Evolutionary conservation across 164 flowering plant genomes (phyloP), one percentile per base, ranked within the genome.

Genomic region (Stephania japonica): DNA sequence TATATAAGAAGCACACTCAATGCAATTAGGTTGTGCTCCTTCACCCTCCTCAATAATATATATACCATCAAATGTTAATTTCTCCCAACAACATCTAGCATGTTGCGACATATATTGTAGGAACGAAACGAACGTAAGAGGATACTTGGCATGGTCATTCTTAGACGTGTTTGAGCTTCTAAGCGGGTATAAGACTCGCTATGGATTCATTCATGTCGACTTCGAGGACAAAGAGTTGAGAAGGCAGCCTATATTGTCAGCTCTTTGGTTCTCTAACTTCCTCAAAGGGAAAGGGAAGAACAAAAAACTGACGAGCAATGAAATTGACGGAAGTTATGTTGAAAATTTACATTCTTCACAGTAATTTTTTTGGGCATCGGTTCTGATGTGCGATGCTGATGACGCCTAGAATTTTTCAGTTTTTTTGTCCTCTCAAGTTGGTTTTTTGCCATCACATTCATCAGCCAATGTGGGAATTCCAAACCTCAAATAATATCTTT

Each of bases 141-240:
- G 87, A 21, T 87, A 84, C 72, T 79, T 87, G 43, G 23, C 67
- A 16, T 87, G 88, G 90, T 84, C 90, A 7, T 81, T 87, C 78
- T 38, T 88, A 26, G 90, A 86, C 69, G 65, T 80, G 13, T 81
- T 82, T 26, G 91, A 88, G 79, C 13, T 85, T 6, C 23, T 84
- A 23, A 73, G 67, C 19, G 90, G 86, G 9, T 84, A 82, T 63
- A 38, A 65, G 1, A 26, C 70, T 0, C 44, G 84, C 25, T 86
- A 69, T 44, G 86, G 87, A 1, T 69, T 85, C 16, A 73, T 76
- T 72, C 80, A 79, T 26, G 85, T 85, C 18, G 85, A 81, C 65
- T 83, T 83, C 23, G 73, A 78, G 19, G 79, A 78, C 68, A 78
- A 78, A 23, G 73, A 79, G 23, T 69, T 78, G 68, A 81, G 56